Evolutionary conservation across 768 basidiomycete genomes (phyloP).

Genomic region (Psilocybe sp.): DNA sequence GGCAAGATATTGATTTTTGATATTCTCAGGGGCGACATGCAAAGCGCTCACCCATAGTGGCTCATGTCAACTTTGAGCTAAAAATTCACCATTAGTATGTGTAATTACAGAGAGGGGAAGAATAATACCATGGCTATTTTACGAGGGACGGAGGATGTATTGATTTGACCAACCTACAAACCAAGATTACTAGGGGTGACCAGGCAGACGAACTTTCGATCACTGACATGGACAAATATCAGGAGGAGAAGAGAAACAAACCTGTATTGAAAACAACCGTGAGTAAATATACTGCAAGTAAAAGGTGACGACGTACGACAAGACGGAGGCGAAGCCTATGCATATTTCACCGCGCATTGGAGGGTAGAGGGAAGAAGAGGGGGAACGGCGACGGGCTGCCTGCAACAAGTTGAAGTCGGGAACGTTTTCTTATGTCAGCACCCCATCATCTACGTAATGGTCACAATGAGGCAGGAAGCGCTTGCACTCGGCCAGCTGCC

Average conservation of each 20-base stretch:
- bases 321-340: slow-evolving; percentile 65
- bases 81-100: slow-evolving; percentile 5
- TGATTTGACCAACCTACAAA: slow-evolving; percentile 77
- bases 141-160: slow-evolving; percentile 68
- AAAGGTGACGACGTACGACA: slow-evolving; percentile 53
- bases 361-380: slow-evolving; percentile 16
- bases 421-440: slow-evolving; percentile 31
- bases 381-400: slow-evolving; percentile 17
- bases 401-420: slow-evolving; percentile 5
- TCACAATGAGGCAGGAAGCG: slow-evolving; percentile 12
- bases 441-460: slow-evolving; percentile 11
- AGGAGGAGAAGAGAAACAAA: slow-evolving; percentile 57
- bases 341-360: slow-evolving; percentile 73
- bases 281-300: slow-evolving; percentile 9
- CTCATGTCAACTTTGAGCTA: slow-evolving; percentile 72
- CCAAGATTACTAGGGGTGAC: slow-evolving; percentile 16
- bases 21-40: slow-evolving; percentile 1
- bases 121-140: slow-evolving; percentile 69
- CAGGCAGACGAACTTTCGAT: slow-evolving; percentile 8
- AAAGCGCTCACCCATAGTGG: slow-evolving; percentile 56
- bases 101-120: not conserved
- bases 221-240: slow-evolving; percentile 73
- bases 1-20: not conserved
- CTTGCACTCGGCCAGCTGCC: not conserved
- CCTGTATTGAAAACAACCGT: slow-evolving; percentile 21